Base-by-base conservation (phyloP, 179 eudicot genomes). In the Spergularia azorica region DNA sequence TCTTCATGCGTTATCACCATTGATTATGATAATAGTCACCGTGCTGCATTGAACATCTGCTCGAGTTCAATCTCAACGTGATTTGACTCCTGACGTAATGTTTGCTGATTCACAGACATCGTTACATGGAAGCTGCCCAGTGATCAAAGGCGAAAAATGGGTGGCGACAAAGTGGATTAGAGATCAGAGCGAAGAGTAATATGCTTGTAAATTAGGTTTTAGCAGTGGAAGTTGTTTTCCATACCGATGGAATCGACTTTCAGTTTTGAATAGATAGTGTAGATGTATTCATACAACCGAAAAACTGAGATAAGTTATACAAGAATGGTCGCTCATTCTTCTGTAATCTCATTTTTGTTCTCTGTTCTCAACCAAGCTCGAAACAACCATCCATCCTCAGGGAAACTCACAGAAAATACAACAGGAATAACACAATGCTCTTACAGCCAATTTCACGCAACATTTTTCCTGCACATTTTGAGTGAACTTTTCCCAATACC, bases 111-210 rank as follows among this genome's bases (percentile, higher is more conserved):
- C 76, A 70, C 92, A 92, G 97, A 79, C 86, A 72, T 92, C 97
- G 18, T 71, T 91, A 67, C 97, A 92, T 67, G 97, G 97, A 74
- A 89, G 97, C 85, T 92, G 97, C 79, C 89, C 94, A 3, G 96
- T 91, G 18, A 75, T 87, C 73, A 80, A 68, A 76, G 97, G 97
- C 54, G 88, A 91, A 77, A 92, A 92, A 82, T 92, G 97, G 97
- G 97, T 92, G 41, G 97, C 97, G 58, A 92, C 94, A 60, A 91
- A 92, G 79, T 92, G 92, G 90, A 79, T 88, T 36, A 86, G 97
- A 77, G 83, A 92, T 86, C 83, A 89, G 74, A 87, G 76, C 74
- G 87, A 67, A 60, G 90, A 92, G n/a, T 82, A 77, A 60, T 57
- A 16, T 46, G 5, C 13, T 1, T 39, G 63, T 67, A 81, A 32